Base-by-base conservation (phyloP, 768 basidiomycete genomes). In the Pleurotus pulmonarius region DNA sequence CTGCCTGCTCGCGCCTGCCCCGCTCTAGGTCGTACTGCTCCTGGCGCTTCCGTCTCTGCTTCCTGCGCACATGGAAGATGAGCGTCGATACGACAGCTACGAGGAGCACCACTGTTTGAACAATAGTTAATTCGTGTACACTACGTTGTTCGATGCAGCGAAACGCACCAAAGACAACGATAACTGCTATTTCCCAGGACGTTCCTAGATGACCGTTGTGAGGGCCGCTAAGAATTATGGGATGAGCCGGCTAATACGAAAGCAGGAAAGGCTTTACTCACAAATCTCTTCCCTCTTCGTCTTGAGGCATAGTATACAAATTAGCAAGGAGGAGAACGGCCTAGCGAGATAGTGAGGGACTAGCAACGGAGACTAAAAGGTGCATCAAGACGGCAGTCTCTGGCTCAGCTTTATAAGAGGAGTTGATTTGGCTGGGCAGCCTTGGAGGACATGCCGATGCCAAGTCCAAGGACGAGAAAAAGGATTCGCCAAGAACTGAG, bases 121-220 rank as follows among this genome's bases (percentile, higher is more conserved):
- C 15, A 16, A 11, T 39, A 37, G 12, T 20, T n/a, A 29, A 15
- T 11, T 15, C 11, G 12, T 15, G 48, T 24, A 38, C 16, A 29
- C 34, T 39, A 20, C 37, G 29, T 15, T 6, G 29, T 24, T 7
- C 12, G 29, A 43, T 58, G 2, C 11, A 11, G 9, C 29, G 29
- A 34, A 34, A 34, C 65, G 18, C 45, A 69, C 69, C 58, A 18
- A 66, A 54, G 11, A 62, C 56, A 6, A 63, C 61, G 3, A 63
- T 63, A 4, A 70, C 64, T 18, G 63, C 69, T 18, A 66, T 64
- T 34, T 68, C 67, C 69, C 69, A 70, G 4, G 62, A 56, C 15
- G 58, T 52, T n/a, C 59, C 61, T 16, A 69, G 48, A 45, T 66
- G 66, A 8, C 64, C 64, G 13, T 59, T 57, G 12, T 56, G 58